phyloP scores from a whole-genome alignment of 305 asterid genomes.

The Fraxinus sp. region DNA sequence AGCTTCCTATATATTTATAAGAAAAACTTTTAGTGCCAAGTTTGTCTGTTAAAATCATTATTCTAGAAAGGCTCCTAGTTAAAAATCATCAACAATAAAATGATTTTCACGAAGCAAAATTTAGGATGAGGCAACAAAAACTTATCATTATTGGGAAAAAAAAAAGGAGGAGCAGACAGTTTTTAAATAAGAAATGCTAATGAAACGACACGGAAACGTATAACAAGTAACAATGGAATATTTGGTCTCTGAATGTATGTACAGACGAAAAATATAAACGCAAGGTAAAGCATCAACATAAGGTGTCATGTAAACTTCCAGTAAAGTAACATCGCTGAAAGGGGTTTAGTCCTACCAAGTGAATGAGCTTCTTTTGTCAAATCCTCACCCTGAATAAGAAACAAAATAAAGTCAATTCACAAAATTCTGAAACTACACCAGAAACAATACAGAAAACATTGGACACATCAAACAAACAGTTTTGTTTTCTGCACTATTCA shows the following conservation, averaged over 20 bases:
- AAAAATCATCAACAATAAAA: neutral
- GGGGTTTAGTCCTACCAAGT: slow-evolving; percentile 46
- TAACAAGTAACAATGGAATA: neutral
- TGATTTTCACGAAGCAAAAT: neutral
- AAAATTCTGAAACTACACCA: slow-evolving; percentile 5
- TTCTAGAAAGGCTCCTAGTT: slow-evolving; percentile 1
- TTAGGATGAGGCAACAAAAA: neutral
- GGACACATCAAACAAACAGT: neutral
- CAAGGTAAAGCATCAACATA: neutral
- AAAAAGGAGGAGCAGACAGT: neutral
- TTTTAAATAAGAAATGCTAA: neutral
- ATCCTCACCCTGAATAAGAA: slow-evolving; percentile 46
- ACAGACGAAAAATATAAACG: neutral
- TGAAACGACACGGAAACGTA: neutral
- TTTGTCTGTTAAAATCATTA: neutral
- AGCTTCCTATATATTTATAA: neutral
- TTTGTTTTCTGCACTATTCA: neutral
- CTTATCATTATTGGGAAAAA: neutral
- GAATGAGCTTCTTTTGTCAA: slow-evolving; percentile 42
- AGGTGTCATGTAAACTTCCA: slow-evolving; percentile 12
- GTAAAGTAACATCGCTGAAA: slow-evolving; percentile 10
- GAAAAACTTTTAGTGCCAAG: neutral
- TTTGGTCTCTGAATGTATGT: neutral
- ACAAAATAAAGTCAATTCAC: slow-evolving; percentile 8
- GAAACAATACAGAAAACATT: neutral